Percentiles rank a stretch among this genome's conserved stretches.
phyloP scores from a whole-genome alignment of 495 filamentous ascomycete genomes.

The Lasiosphaeris hirsuta region DNA sequence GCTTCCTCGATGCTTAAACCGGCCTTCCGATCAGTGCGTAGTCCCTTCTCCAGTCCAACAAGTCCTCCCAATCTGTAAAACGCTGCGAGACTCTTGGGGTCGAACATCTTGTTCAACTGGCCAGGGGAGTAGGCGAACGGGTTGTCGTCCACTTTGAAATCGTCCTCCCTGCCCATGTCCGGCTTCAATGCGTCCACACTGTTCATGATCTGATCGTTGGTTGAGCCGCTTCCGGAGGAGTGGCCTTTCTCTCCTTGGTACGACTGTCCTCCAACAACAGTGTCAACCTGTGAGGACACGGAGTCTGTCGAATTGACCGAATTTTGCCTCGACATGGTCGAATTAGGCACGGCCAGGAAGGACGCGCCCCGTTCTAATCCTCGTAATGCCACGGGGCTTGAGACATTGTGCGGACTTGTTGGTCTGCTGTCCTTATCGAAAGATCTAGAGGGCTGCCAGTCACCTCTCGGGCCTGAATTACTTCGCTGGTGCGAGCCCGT shows the following conservation, averaged over 20 bases:
- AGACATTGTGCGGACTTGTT: slow-evolving; percentile 87
- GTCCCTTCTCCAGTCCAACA: slow-evolving; percentile 61
- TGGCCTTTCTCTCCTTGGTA: slow-evolving; percentile 38
- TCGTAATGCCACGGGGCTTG: slow-evolving; percentile 57
- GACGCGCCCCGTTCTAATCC: slow-evolving; percentile 42
- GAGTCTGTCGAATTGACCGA: slow-evolving; percentile 54
- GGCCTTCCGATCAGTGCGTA: slow-evolving; percentile 60
- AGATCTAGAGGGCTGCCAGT: slow-evolving; percentile 58
- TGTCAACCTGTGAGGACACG: slow-evolving; percentile 44
- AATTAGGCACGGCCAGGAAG: slow-evolving; percentile 49
- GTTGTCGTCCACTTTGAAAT: slow-evolving; percentile 64
- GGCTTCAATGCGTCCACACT: slow-evolving; percentile 57
- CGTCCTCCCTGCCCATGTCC: slow-evolving; percentile 60
- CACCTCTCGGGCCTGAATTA: slow-evolving; percentile 43
- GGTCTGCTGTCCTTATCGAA: slow-evolving; percentile 79
- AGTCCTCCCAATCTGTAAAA: slow-evolving; percentile 68
- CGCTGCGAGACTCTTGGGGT: slow-evolving; percentile 70
- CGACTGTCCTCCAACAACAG: slow-evolving; percentile 33
- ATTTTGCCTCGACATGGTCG: slow-evolving; percentile 49
- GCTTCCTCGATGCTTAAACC: slow-evolving; percentile 67
- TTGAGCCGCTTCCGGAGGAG: slow-evolving; percentile 26
- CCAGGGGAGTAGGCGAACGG: slow-evolving; percentile 70
- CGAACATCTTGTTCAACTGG: slow-evolving; percentile 69
- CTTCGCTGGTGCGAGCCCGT: slow-evolving; percentile 43
- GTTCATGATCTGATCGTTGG: slow-evolving; percentile 49